Evolutionary conservation across 306 rosid species (phyloP).

Genomic region (Erythrophleum fordii): DNA sequence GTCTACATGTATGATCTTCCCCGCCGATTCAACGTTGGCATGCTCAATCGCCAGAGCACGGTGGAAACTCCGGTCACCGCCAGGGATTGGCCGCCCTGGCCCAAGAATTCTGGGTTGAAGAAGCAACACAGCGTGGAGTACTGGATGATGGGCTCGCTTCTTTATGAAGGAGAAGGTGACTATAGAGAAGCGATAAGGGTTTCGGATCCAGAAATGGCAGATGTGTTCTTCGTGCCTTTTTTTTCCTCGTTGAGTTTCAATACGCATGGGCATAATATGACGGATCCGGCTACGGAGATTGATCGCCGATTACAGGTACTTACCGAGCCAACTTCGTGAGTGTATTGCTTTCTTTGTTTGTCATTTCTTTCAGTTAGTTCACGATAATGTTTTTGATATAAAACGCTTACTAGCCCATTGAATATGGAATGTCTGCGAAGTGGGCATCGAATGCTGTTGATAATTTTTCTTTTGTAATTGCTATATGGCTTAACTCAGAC

Average conservation of each 20-base stretch:
- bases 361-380: background rate
- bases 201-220: constrained; percentile 82
- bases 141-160: constrained; percentile 98
- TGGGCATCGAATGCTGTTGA: background rate
- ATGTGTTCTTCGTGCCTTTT: constrained; percentile 88
- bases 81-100: constrained; percentile 75
- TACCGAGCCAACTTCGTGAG: background rate
- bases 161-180: constrained; percentile 47
- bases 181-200: constrained; percentile 74
- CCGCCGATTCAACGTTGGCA: constrained; percentile 86
- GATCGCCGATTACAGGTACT: constrained; percentile 92
- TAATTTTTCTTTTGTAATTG: background rate
- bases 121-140: constrained; percentile 94
- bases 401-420: background rate
- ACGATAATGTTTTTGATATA: background rate
- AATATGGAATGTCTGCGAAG: background rate
- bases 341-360: background rate
- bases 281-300: constrained; percentile 73
- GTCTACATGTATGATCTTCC: constrained; percentile 97
- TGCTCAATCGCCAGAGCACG: constrained; percentile 60
- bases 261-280: constrained; percentile 84
- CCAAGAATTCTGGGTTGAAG: constrained; percentile 77
- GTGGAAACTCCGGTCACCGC: constrained; percentile 64
- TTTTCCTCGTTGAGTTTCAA: constrained; percentile 95
- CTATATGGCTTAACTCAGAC: background rate